Evolutionary conservation across 2,329 filamentous ascomycete species (phyloP).

Genomic region (Diplodia mutila): DNA sequence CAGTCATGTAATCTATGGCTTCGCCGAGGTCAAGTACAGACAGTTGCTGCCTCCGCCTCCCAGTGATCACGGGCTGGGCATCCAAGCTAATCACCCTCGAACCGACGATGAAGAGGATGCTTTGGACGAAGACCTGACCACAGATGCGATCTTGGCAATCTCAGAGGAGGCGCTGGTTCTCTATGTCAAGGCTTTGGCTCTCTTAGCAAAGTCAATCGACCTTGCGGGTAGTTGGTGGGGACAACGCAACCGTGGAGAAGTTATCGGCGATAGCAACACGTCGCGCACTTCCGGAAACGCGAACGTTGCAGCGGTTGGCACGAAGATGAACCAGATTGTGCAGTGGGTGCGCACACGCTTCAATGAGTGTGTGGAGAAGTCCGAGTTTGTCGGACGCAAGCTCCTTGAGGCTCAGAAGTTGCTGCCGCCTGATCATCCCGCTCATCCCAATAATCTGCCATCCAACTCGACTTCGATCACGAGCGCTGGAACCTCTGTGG

Average conservation of each 20-base stretch:
- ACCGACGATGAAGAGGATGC: slow-evolving; percentile 59
- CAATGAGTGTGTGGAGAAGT: slow-evolving; percentile 96
- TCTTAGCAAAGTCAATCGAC: slow-evolving; percentile 94
- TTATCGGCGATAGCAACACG: slow-evolving; percentile 45
- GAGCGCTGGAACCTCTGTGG: slow-evolving; percentile 63
- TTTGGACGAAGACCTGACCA: slow-evolving; percentile 78
- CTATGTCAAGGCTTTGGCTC: slow-evolving; percentile 90
- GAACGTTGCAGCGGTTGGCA: slow-evolving; percentile 53
- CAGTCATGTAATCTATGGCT: slow-evolving; percentile 95
- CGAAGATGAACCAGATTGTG: slow-evolving; percentile 87
- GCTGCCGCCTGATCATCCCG: slow-evolving; percentile 81
- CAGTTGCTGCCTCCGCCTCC: slow-evolving; percentile 90
- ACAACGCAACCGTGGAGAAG: slow-evolving; percentile 71
- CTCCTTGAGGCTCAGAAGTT: slow-evolving; percentile 83
- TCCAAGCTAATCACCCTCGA: slow-evolving; percentile 38
- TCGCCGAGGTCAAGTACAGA: slow-evolving; percentile 98
- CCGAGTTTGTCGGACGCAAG: slow-evolving; percentile 88
- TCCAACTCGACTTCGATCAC: slow-evolving; percentile 61
- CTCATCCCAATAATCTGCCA: slow-evolving; percentile 79
- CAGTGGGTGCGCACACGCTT: slow-evolving; percentile 94
- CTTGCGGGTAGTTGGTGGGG: slow-evolving; percentile 92
- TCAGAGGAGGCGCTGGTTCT: slow-evolving; percentile 94
- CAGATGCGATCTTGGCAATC: slow-evolving; percentile 81
- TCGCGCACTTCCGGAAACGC: slow-evolving; percentile 37
- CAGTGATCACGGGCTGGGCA: slow-evolving; percentile 69